phyloP scores from a whole-genome alignment of 129 eudicot species.

The Artemisia annua region DNA sequence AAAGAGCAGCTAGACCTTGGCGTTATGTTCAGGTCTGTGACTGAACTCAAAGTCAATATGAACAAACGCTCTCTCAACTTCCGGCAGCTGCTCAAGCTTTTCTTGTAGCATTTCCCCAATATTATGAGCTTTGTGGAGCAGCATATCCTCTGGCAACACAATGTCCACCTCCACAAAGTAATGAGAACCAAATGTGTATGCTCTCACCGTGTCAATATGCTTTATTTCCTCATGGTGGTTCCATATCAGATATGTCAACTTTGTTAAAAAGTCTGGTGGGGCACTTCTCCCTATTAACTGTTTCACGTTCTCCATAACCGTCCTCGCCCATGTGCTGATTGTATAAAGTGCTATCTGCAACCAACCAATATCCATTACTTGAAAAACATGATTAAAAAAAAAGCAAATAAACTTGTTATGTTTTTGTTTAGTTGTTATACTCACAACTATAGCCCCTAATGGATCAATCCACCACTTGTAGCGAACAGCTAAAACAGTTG shows the following conservation, averaged over 20 bases:
- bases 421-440: constrained; percentile 29
- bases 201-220: constrained; percentile 90
- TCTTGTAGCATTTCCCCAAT: constrained; percentile 91
- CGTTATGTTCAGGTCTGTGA: constrained; percentile 86
- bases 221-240: constrained; percentile 83
- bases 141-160: constrained; percentile 84
- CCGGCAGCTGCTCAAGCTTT: constrained; percentile 83
- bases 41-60: constrained; percentile 86
- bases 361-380: background rate
- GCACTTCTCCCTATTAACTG: constrained; percentile 92
- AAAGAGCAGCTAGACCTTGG: constrained; percentile 20
- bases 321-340: constrained; percentile 73
- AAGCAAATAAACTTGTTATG: too few relatives aligned
- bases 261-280: constrained; percentile 80
- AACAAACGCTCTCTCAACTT: constrained; percentile 91
- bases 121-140: constrained; percentile 72
- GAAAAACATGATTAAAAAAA: background rate
- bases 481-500: constrained; percentile 74
- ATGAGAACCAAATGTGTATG: constrained; percentile 81
- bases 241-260: constrained; percentile 89
- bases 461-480: constrained; percentile 98
- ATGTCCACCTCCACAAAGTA: constrained; percentile 94
- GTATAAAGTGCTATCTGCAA: constrained; percentile 88
- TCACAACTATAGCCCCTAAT: constrained; percentile 75
- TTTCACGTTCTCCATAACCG: constrained; percentile 75